phyloP scores from a whole-genome alignment of 345 rosid species.

The Hibiscus trionum region DNA sequence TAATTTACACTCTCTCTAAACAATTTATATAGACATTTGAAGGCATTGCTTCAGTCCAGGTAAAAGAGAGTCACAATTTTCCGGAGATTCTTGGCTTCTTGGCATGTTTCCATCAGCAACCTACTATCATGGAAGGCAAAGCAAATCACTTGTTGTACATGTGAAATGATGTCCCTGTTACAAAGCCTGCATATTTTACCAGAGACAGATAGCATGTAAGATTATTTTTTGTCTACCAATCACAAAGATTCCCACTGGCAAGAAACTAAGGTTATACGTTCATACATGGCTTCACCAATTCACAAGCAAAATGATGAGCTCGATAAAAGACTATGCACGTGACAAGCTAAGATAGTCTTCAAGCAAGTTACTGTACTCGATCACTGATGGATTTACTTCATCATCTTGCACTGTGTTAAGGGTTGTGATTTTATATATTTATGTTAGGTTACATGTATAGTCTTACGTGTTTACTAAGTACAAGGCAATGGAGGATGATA shows the following conservation, averaged over 20 bases:
- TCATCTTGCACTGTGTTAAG: not conserved
- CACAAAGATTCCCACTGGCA: not conserved
- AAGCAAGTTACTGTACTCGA: not conserved
- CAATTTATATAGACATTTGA: constrained; percentile 13
- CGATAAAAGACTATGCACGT: not conserved
- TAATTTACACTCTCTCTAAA: constrained; percentile 4
- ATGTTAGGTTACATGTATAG: not conserved
- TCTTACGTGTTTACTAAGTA: not conserved
- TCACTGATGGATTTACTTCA: not conserved
- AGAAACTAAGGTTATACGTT: not conserved
- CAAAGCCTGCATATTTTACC: constrained; percentile 61
- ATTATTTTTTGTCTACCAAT: not conserved
- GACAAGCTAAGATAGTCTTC: not conserved
- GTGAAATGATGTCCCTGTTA: constrained; percentile 90
- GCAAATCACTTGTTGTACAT: constrained; percentile 95
- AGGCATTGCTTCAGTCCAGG: constrained; percentile 51
- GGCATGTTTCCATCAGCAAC: constrained; percentile 92
- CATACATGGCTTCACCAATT: not conserved
- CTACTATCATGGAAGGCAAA: constrained; percentile 95
- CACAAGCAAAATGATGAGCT: not conserved
- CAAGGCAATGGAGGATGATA: not conserved
- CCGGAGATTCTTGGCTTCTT: constrained; percentile 84
- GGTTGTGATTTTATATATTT: not conserved
- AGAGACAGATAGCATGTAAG: not conserved
- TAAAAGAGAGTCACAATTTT: constrained; percentile 90